Conservation (phyloP, 306 rosid genomes). For the Calophaca sinica region DNA sequence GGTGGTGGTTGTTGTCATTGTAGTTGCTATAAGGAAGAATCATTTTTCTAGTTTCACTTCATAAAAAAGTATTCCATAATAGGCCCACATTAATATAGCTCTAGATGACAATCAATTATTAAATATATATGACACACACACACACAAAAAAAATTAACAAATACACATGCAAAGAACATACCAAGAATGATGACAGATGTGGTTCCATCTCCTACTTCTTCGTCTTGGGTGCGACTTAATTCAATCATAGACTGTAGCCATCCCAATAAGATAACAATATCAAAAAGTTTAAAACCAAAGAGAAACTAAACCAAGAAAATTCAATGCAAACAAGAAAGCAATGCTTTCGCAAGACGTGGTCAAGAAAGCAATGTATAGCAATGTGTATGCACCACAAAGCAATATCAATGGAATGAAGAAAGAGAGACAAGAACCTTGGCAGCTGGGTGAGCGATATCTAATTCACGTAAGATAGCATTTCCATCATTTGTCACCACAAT, state of each 20-base stretch:
- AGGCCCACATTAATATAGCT: constrained; percentile 1
- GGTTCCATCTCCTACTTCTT: constrained; percentile 99
- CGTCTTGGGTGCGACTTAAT: constrained; percentile 95
- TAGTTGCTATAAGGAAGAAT: neutral
- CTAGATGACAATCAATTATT: constrained; percentile 24
- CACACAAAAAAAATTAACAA: neutral
- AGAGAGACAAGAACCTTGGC: constrained; percentile 73
- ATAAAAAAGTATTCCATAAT: neutral
- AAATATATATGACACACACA: neutral
- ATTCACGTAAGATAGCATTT: constrained; percentile 92
- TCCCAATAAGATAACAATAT: constrained; percentile 35
- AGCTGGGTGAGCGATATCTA: constrained; percentile 97
- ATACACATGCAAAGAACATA: constrained; percentile 46
- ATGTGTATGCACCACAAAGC: neutral
- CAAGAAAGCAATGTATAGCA: neutral
- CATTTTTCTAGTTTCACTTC: constrained; percentile 7
- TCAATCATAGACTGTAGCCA: constrained; percentile 88
- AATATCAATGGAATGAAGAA: constrained; percentile 29
- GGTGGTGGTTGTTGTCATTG: neutral
- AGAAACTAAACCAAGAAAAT: constrained; percentile 24
- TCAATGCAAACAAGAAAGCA: neutral
- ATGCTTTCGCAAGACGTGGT: neutral
- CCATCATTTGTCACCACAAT: constrained; percentile 99
- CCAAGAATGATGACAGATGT: constrained; percentile 98
- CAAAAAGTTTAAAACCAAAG: constrained; percentile 37